Evolutionary conservation across 805 yeast species (phyloP).

Genomic region (Hanseniaspora lachancei): DNA sequence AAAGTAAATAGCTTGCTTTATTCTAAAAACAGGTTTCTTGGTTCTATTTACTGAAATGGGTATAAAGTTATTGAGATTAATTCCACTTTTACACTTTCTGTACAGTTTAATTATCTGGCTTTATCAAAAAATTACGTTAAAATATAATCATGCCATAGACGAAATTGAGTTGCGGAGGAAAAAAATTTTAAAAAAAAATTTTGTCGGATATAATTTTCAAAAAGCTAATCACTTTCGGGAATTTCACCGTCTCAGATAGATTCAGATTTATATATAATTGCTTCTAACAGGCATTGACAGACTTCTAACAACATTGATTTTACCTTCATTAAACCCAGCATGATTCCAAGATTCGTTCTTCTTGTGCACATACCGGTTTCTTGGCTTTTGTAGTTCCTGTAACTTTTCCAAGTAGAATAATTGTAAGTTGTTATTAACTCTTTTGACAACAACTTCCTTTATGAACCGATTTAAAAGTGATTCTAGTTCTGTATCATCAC

Average conservation of each 20-base stretch:
- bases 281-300: constrained; percentile 5
- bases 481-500: neutral
- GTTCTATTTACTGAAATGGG: too few relatives aligned
- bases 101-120: too few relatives aligned
- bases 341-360: neutral
- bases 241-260: too few relatives aligned
- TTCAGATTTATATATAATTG: neutral
- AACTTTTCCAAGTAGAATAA: neutral
- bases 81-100: too few relatives aligned
- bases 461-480: neutral
- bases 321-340: neutral
- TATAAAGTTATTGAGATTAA: too few relatives aligned
- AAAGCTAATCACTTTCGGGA: neutral
- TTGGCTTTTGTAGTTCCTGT: neutral
- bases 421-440: neutral
- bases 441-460: neutral
- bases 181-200: too few relatives aligned
- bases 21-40: too few relatives aligned
- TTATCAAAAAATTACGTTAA: too few relatives aligned
- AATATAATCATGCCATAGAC: too few relatives aligned
- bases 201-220: too few relatives aligned
- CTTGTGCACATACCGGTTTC: neutral
- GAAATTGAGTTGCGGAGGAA: too few relatives aligned
- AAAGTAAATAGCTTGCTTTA: too few relatives aligned
- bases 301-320: constrained; percentile 1